phyloP scores from a whole-genome alignment of 2,329 filamentous ascomycete species.

The Aspergillus calidoustus region DNA sequence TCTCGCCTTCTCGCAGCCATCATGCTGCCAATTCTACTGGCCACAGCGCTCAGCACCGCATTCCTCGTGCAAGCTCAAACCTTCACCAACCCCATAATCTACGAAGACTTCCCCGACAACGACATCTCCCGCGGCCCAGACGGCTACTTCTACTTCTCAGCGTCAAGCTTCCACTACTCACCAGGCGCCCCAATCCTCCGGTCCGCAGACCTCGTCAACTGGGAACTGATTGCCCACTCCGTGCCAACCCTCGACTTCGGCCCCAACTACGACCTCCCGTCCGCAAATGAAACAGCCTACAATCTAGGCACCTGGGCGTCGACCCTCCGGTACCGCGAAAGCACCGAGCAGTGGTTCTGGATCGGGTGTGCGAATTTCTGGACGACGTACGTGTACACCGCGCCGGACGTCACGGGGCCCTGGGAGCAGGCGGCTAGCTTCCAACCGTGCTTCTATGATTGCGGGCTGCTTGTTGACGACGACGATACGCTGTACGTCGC shows the following conservation, averaged over 20 bases:
- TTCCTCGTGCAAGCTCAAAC: too few species aligned
- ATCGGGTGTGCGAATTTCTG: constrained; percentile 58
- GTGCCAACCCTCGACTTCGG: constrained; percentile 54
- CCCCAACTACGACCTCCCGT: constrained; percentile 54
- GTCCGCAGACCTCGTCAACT: constrained; percentile 61
- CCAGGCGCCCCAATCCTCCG: constrained; percentile 61
- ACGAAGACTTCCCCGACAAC: constrained; percentile 60
- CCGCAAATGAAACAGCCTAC: constrained; percentile 49
- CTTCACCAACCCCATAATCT: constrained; percentile 55
- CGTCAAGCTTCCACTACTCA: constrained; percentile 62
- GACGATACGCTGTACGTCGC: constrained; percentile 64
- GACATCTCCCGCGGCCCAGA: constrained; percentile 57
- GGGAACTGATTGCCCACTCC: constrained; percentile 53
- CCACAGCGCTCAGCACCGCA: too few species aligned
- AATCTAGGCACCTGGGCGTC: constrained; percentile 62
- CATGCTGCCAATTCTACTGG: too few species aligned
- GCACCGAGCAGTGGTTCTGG: constrained; percentile 60
- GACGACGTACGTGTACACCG: constrained; percentile 60
- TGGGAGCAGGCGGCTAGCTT: constrained; percentile 49
- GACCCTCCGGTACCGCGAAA: constrained; percentile 57
- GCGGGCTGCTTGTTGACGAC: constrained; percentile 61
- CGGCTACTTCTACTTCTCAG: constrained; percentile 59
- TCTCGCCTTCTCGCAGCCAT: too few species aligned
- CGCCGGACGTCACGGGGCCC: constrained; percentile 46
- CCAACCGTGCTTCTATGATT: constrained; percentile 61